Conservation (phyloP, 2,329 filamentous ascomycete species). For the Fusarium devonianum region DNA sequence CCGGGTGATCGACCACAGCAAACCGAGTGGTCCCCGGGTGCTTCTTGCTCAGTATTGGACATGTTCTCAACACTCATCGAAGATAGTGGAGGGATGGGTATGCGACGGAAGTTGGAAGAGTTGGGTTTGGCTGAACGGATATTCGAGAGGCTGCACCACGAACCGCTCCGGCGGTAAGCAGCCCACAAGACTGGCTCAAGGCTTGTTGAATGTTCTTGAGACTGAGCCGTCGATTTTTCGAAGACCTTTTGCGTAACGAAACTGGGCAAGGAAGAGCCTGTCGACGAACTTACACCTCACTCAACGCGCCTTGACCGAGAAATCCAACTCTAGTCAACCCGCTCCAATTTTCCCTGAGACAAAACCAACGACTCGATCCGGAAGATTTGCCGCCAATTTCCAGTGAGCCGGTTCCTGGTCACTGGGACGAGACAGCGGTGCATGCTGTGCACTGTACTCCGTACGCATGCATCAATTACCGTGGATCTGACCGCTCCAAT, state of each 20-base stretch:
- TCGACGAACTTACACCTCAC: no score
- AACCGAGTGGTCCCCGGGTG: constrained; percentile 11
- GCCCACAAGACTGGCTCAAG: constrained; percentile 6
- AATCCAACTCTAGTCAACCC: constrained; percentile 25
- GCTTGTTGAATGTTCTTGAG: no score
- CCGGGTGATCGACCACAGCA: constrained; percentile 21
- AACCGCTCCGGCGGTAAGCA: constrained; percentile 39
- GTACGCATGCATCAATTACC: no score
- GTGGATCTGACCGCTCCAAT: constrained; percentile 32
- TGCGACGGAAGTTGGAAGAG: no score
- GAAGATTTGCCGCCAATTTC: constrained; percentile 20
- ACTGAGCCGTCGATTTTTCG: no score
- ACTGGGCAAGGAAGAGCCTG: no score
- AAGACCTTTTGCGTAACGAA: no score
- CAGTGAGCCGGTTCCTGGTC: constrained; percentile 32
- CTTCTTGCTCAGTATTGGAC: constrained; percentile 22
- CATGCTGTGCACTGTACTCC: no score
- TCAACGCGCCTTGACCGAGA: no score
- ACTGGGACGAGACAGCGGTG: no score
- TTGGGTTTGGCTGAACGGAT: constrained; percentile 16
- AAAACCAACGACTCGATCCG: constrained; percentile 10
- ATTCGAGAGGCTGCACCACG: constrained; percentile 25
- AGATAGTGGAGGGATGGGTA: constrained; percentile 9
- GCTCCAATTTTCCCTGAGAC: constrained; percentile 35
- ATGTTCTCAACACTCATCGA: not conserved